Conservation (phyloP, 352 stramenopile genomes). For the Phytopythium delawarense region DNA sequence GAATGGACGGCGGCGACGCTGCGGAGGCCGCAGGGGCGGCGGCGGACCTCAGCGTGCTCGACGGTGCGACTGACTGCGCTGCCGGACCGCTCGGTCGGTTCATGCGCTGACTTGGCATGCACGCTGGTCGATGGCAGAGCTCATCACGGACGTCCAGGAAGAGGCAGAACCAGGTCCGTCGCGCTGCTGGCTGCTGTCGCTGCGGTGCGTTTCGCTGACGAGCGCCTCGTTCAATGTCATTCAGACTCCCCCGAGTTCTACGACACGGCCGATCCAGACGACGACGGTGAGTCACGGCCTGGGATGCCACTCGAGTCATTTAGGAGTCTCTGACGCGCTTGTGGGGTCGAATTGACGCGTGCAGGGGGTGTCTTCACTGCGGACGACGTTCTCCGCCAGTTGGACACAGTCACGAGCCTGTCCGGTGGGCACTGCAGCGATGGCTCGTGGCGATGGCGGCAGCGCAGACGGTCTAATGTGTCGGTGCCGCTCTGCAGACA, state of each 20-base stretch:
- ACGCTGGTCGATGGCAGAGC: slow-evolving; percentile 7
- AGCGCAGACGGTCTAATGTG: not conserved
- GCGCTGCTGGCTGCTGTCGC: not conserved
- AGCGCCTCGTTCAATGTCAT: not conserved
- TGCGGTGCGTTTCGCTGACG: not conserved
- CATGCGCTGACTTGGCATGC: not conserved
- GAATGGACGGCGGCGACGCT: slow-evolving; percentile 4
- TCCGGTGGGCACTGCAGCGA: slow-evolving; percentile 13
- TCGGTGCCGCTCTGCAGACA: not conserved
- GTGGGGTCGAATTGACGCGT: not conserved
- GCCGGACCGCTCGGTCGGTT: too few species aligned
- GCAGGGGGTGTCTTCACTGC: slow-evolving; percentile 6
- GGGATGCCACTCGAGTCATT: not conserved
- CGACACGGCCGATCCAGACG: not conserved
- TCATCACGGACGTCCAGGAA: slow-evolving; percentile 21
- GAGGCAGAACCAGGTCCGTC: slow-evolving; percentile 7
- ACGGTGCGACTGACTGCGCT: slow-evolving; percentile 14
- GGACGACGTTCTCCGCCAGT: slow-evolving; percentile 32
- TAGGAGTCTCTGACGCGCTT: not conserved
- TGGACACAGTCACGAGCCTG: slow-evolving; percentile 27
- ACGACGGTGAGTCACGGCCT: not conserved
- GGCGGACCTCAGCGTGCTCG: slow-evolving; percentile 26
- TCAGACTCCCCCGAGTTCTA: not conserved
- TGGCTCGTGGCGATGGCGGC: not conserved
- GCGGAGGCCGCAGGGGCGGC: not conserved